Evolutionary conservation across 495 filamentous ascomycete genomes (phyloP).

Genomic region (Extremus antarcticus): DNA sequence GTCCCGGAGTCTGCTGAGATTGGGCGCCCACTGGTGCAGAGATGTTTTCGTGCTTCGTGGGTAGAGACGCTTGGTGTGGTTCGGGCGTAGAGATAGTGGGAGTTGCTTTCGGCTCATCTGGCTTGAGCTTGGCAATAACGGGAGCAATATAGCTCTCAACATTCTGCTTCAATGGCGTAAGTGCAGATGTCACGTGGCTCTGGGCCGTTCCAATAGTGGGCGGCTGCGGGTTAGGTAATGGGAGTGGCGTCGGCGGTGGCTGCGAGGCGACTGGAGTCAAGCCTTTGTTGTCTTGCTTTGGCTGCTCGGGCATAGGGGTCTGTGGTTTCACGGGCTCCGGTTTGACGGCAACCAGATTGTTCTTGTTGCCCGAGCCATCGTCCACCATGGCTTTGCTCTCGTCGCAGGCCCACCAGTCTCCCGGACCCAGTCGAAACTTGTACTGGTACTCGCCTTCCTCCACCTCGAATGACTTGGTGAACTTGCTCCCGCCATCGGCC

Average conservation of each 20-base stretch:
- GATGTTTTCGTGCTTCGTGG: too few relatives aligned
- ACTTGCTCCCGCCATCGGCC: conserved; percentile 24
- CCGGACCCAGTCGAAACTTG: conserved; percentile 54
- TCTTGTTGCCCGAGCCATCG: conserved; percentile 46
- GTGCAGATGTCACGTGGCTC: not conserved
- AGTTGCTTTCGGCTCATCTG: too few relatives aligned
- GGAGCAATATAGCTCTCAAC: too few relatives aligned
- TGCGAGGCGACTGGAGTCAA: not conserved
- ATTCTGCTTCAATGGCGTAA: conserved; percentile 12
- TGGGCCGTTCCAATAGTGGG: not conserved
- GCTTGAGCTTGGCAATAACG: too few relatives aligned
- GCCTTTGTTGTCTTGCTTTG: not conserved
- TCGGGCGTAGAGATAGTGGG: too few relatives aligned
- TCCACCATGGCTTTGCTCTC: conserved; percentile 42
- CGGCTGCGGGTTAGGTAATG: not conserved
- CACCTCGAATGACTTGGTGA: conserved; percentile 30
- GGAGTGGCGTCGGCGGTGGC: not conserved
- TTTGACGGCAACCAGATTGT: conserved; percentile 43
- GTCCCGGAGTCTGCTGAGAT: too few relatives aligned
- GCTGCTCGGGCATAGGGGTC: not conserved
- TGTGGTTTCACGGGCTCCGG: not conserved
- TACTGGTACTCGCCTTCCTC: conserved; percentile 50
- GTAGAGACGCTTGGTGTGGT: too few relatives aligned
- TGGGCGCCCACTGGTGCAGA: too few relatives aligned
- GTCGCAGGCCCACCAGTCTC: conserved; percentile 57